A percentile compares a stretch with the other conserved stretches of the same genome.
Evolutionary conservation across 768 basidiomycete genomes (phyloP).

Genomic region (Naganishia vaughanmartiniae): DNA sequence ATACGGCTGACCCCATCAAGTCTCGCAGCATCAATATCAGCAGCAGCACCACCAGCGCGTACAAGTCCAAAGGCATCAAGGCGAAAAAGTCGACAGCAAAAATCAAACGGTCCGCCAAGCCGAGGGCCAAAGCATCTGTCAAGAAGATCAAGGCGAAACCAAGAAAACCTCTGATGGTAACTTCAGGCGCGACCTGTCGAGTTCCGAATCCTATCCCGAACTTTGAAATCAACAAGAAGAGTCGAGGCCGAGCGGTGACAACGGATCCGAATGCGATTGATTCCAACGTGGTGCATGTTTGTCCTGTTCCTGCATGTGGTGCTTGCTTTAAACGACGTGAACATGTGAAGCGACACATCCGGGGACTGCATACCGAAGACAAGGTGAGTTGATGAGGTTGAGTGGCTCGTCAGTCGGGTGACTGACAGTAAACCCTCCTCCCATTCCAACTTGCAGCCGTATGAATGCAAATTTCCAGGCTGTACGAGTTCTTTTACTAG

Average conservation of each 20-base stretch:
- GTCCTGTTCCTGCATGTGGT: conserved; percentile 30
- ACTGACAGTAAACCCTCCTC: background rate
- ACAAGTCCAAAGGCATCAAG: background rate
- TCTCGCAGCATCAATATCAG: background rate
- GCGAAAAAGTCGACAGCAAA: background rate
- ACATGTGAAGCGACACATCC: conserved; percentile 33
- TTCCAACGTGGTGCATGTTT: conserved; percentile 32
- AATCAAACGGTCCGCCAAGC: conserved; percentile 1
- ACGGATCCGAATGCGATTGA: conserved; percentile 16
- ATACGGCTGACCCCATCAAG: background rate
- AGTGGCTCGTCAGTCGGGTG: background rate
- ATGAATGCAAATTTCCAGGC: conserved; percentile 11
- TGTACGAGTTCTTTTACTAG: conserved; percentile 23
- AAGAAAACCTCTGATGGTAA: background rate
- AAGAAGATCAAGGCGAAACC: background rate
- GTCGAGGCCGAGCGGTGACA: conserved; percentile 14
- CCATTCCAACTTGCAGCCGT: conserved; percentile 14
- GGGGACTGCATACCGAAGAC: conserved; percentile 30
- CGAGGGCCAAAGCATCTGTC: background rate
- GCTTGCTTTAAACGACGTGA: conserved; percentile 32
- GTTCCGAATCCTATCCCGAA: conserved; percentile 26
- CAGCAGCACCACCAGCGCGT: background rate
- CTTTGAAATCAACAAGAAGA: conserved; percentile 17
- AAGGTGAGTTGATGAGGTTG: conserved; percentile 25
- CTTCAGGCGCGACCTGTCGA: conserved; percentile 6